These are phyloP conservation scores for Sclerotinia subarctica DNA, from an alignment of 2,329 filamentous ascomycete genomes.

Conservation along the genomic window DNA sequence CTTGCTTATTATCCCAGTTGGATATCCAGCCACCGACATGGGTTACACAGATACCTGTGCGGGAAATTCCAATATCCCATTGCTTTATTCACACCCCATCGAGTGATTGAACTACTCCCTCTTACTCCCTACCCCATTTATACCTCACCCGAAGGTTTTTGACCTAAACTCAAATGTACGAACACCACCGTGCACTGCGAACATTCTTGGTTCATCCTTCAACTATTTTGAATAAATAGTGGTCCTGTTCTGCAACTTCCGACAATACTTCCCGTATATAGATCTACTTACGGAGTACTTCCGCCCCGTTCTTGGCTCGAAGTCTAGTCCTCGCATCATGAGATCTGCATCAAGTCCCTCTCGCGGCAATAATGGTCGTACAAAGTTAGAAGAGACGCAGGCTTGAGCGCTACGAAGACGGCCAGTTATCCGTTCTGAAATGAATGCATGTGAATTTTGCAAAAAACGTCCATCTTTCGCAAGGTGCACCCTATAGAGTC, in stretches of 20 bases:
- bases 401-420: neutral
- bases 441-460: neutral
- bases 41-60: conserved; percentile 14
- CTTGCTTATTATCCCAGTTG: neutral
- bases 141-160: neutral
- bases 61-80: neutral
- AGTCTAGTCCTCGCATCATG: conserved; percentile 12
- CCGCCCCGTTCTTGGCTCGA: conserved; percentile 5
- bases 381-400: neutral
- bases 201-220: neutral
- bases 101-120: neutral
- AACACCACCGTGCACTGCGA: conserved; percentile 14
- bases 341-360: conserved; percentile 13
- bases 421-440: neutral
- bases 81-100: conserved; percentile 1
- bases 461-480: conserved; percentile 1
- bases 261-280: conserved; percentile 9
- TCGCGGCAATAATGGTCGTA: conserved; percentile 3
- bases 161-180: neutral
- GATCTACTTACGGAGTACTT: neutral
- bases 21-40: conserved; percentile 18
- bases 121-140: neutral
- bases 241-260: neutral
- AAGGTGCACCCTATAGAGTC: neutral
- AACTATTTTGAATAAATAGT: neutral